Percentiles rank a stretch among this genome's conserved stretches.
Evolutionary conservation across 2,329 filamentous ascomycete species (phyloP).

Genomic region (Acarospora socialis): DNA sequence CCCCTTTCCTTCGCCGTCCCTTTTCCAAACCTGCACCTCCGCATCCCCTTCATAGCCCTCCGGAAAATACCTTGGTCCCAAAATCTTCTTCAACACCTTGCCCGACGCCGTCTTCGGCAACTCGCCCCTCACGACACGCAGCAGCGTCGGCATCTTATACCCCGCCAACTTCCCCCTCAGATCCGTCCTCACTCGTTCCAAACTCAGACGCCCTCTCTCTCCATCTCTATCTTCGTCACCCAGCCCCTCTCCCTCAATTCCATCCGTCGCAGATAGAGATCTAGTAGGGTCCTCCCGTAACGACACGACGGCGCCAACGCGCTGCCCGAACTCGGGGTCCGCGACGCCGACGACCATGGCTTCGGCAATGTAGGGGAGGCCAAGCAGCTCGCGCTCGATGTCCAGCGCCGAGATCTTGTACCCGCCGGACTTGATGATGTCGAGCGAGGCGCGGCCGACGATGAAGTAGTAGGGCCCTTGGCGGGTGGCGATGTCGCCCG

Average conservation of each 20-base stretch:
- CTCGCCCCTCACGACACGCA: conserved; percentile 30
- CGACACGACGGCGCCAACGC: conserved; percentile 39
- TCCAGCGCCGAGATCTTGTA: conserved; percentile 43
- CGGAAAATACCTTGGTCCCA: conserved; percentile 28
- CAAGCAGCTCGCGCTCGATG: conserved; percentile 39
- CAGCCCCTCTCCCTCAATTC: too few species aligned
- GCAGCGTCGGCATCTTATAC: conserved; percentile 36
- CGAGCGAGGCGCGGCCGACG: conserved; percentile 36
- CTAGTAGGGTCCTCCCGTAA: conserved; percentile 24
- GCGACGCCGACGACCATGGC: conserved; percentile 39
- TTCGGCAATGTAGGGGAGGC: conserved; percentile 34
- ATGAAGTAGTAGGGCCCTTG: conserved; percentile 34
- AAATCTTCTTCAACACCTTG: conserved; percentile 37
- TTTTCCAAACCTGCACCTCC: conserved; percentile 21
- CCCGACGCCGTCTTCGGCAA: conserved; percentile 35
- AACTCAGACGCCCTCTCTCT: too few species aligned
- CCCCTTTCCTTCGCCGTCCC: too few species aligned
- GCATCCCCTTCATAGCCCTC: conserved; percentile 15
- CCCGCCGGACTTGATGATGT: conserved; percentile 42
- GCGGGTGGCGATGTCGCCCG: conserved; percentile 30
- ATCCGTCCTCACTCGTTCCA: conserved; percentile 30
- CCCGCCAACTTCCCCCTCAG: conserved; percentile 30
- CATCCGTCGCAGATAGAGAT: too few species aligned
- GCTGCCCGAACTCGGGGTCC: conserved; percentile 40
- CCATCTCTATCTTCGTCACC: too few species aligned